Conservation (phyloP, 148 eudicot genomes). For the Arctostaphylos glauca region DNA sequence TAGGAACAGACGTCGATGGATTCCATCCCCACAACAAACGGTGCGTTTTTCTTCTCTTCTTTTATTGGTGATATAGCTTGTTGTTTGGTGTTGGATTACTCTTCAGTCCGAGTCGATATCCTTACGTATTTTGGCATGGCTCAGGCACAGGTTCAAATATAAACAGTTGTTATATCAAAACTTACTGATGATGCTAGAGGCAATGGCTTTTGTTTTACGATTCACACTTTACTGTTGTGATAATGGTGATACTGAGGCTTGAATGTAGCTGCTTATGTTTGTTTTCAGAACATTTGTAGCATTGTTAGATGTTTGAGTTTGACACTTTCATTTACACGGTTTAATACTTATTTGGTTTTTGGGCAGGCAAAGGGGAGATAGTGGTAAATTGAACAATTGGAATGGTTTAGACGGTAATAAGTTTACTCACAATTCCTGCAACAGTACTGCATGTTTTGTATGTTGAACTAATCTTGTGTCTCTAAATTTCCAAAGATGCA, state of each 20-base stretch:
- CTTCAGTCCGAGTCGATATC: background rate
- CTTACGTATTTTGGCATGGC: background rate
- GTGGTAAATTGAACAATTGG: slow-evolving; percentile 23
- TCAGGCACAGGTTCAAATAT: background rate
- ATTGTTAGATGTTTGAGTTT: background rate
- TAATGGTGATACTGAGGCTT: background rate
- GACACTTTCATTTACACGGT: background rate
- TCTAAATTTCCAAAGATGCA: slow-evolving; percentile 38
- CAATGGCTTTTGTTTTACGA: too few species aligned
- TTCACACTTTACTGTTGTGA: background rate
- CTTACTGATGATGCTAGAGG: background rate
- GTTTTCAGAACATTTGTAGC: background rate
- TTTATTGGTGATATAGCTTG: background rate
- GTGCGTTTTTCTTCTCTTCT: slow-evolving; percentile 26
- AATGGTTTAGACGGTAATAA: slow-evolving; percentile 45
- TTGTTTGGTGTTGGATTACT: background rate
- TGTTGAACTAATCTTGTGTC: slow-evolving; percentile 31
- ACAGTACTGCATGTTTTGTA: slow-evolving; percentile 8
- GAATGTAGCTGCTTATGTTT: background rate
- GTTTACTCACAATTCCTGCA: background rate
- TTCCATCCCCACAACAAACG: slow-evolving; percentile 39
- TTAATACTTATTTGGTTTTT: background rate
- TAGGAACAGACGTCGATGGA: slow-evolving; percentile 45
- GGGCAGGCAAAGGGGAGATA: slow-evolving; percentile 61
- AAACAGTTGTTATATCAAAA: background rate